phyloP scores from a whole-genome alignment of 495 filamentous ascomycete species.

The Glutinoglossum americanum region DNA sequence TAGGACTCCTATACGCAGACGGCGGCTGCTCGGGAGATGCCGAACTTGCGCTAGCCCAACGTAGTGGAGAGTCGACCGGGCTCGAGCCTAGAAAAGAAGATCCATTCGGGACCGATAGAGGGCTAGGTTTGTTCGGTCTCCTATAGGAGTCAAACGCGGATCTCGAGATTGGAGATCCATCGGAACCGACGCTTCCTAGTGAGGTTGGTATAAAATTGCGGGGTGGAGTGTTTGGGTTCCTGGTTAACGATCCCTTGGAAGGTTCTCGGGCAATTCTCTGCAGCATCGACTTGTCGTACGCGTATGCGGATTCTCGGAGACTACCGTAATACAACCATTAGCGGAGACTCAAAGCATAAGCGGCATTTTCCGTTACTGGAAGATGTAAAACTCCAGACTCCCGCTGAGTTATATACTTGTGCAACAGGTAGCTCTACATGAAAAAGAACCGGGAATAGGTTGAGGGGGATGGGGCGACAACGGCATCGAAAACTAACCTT shows the following conservation, averaged over 20 bases:
- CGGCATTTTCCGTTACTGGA: not conserved
- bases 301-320: not conserved
- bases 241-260: not conserved
- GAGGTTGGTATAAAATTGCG: not conserved
- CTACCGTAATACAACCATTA: not conserved
- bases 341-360: not conserved
- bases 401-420: not conserved
- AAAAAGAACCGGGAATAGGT: not conserved
- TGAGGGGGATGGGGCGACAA: too few species aligned
- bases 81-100: not conserved
- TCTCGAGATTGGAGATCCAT: too few species aligned
- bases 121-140: not conserved
- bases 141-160: not conserved
- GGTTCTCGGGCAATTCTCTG: not conserved
- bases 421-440: not conserved
- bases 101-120: not conserved
- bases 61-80: not conserved
- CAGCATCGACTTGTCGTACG: constrained; percentile 3
- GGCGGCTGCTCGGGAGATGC: not conserved
- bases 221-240: constrained; percentile 1
- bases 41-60: not conserved
- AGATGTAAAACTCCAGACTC: not conserved
- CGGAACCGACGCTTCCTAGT: too few species aligned
- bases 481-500: not conserved
- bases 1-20: not conserved